Percentiles rank a stretch among this genome's conserved stretches.
These are phyloP conservation scores for Avena sativa DNA, from an alignment of 176 grass and related monocot species.

Conservation along the genomic window DNA sequence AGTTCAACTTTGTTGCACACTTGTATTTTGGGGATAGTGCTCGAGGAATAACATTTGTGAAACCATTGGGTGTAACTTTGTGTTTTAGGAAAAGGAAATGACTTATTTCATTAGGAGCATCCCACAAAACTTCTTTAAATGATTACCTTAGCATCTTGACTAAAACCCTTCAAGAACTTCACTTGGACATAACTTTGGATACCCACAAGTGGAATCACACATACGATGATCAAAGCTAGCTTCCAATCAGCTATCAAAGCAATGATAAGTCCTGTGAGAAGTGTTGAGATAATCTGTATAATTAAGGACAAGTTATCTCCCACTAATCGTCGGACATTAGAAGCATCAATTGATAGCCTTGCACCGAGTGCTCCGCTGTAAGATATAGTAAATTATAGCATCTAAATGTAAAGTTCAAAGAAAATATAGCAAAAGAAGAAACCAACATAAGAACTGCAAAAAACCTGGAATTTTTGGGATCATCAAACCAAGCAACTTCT, in stretches of 20 bases:
- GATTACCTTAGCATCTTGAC: conserved; percentile 82
- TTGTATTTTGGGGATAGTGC: not conserved
- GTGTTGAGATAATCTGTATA: conserved; percentile 48
- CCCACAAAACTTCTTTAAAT: not conserved
- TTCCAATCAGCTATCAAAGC: conserved; percentile 71
- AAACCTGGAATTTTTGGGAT: conserved; percentile 77
- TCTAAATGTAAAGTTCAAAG: not conserved
- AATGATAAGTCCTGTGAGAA: conserved; percentile 63
- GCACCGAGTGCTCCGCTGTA: conserved; percentile 70
- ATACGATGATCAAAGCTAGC: conserved; percentile 64
- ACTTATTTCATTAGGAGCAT: not conserved
- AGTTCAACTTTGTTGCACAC: not conserved
- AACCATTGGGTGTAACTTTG: not conserved
- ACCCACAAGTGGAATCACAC: conserved; percentile 68
- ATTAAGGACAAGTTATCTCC: conserved; percentile 76
- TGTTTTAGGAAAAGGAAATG: not conserved
- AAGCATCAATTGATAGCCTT: conserved; percentile 74
- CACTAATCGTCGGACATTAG: conserved; percentile 71
- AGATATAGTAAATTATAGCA: conserved; percentile 27
- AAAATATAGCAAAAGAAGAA: not conserved
- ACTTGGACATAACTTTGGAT: conserved; percentile 75
- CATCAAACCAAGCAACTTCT: conserved; percentile 95
- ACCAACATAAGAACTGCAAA: not conserved
- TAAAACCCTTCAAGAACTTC: conserved; percentile 83
- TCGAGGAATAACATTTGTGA: not conserved